Conservation (phyloP, 2,329 filamentous ascomycete genomes). For the Penicillium sp. region DNA sequence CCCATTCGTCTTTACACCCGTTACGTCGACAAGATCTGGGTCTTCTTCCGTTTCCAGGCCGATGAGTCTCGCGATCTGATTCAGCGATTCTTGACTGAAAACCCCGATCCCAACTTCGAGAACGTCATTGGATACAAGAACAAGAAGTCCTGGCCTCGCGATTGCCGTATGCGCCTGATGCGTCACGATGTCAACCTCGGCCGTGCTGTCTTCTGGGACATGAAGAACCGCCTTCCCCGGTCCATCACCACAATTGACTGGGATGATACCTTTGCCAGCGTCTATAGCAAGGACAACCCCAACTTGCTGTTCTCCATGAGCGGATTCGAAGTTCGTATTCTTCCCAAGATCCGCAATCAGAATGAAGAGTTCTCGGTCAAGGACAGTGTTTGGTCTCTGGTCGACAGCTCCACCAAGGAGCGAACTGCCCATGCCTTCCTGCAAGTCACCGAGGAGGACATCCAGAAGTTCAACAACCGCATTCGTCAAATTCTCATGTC, state of each 20-base stretch:
- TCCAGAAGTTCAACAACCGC: slow-evolving; percentile 98
- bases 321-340: slow-evolving; percentile 93
- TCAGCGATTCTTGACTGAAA: slow-evolving; percentile 95
- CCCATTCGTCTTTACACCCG: slow-evolving; percentile 97
- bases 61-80: slow-evolving; percentile 96
- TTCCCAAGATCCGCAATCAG: slow-evolving; percentile 92
- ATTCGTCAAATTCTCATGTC: slow-evolving; percentile 99
- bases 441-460: slow-evolving; percentile 96
- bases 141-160: slow-evolving; percentile 99
- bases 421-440: slow-evolving; percentile 96
- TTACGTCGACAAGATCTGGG: slow-evolving; percentile 98
- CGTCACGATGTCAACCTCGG: slow-evolving; percentile 97
- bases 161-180: slow-evolving; percentile 98
- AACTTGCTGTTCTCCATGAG: slow-evolving; percentile 98
- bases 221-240: slow-evolving; percentile 94
- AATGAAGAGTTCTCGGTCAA: slow-evolving; percentile 97
- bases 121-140: slow-evolving; percentile 99
- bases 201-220: slow-evolving; percentile 96
- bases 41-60: slow-evolving; percentile 90
- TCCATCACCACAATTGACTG: slow-evolving; percentile 98
- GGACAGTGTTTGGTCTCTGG: slow-evolving; percentile 97
- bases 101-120: slow-evolving; percentile 98
- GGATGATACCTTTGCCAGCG: slow-evolving; percentile 98
- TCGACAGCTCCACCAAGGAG: slow-evolving; percentile 96
- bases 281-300: slow-evolving; percentile 97